Evolutionary conservation across 2,329 filamentous ascomycete species (phyloP), one percentile per base, ranked within the genome.

Genomic region (Claviceps sp.): DNA sequence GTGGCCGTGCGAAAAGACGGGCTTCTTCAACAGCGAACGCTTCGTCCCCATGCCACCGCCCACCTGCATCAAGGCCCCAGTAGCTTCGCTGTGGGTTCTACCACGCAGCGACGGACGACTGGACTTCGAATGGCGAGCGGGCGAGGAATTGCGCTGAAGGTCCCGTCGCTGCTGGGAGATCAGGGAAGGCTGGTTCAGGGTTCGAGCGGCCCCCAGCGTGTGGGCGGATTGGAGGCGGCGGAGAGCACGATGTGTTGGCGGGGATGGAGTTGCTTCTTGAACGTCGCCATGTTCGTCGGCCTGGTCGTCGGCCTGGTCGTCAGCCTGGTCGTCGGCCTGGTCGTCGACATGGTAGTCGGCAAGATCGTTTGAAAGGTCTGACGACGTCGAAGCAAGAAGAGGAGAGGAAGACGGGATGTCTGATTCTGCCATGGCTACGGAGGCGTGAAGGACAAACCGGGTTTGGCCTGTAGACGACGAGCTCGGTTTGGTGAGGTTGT

Each of bases 191-290:
- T 71, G 70, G 56, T 64, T 69, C 51, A 70, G 62, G 51, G 71
- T 69, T 59, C 78, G 55, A 20, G 56, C 76, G 55, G 80, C 63
- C 63, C 80, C 79, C 50, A 88, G 68, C 66, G 77, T 73, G 70
- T 88, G 85, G 49, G 86, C 85, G 36, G 86, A 89, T 66, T 88
- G 84, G 34, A 88, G 79, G 63, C 84, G 83, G 58, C 86, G 79
- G 54, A 89, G 73, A 46, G 79, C 77, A 60, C 85, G 79, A 63
- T 82, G 79, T 26, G 80, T 80, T 55, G 80, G 77, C 44, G 82
- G 81, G 29, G 81, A 82, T 23, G 79, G 74, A 55, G 80, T 75
- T 47, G 75, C 65, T 34, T 34, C 29, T 60, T 77, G 72, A 50
- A 77, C 68, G 56, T 78, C 70, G 40, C 72, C 67, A 39, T 66